Conservation (phyloP, 305 asterid genomes). For the Andrographis paniculata region DNA sequence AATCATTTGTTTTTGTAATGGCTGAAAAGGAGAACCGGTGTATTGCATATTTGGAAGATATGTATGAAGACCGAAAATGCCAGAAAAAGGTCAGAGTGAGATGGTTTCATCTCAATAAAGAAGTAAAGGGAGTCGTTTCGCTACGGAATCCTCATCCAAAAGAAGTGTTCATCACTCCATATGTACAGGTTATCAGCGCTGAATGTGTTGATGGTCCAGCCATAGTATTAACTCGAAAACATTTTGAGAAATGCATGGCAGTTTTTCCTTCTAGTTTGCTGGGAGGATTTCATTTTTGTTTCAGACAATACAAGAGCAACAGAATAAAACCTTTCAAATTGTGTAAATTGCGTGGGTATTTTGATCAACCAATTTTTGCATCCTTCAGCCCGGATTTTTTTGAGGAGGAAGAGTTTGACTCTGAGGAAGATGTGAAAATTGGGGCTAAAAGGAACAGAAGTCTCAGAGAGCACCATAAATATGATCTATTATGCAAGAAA, state of each 20-base stretch:
- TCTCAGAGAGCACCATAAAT: slow-evolving; percentile 40
- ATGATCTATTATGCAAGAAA: slow-evolving; percentile 42
- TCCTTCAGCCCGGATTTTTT: slow-evolving; percentile 89
- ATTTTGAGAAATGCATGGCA: slow-evolving; percentile 74
- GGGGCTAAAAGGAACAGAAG: slow-evolving; percentile 70
- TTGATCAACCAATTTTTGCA: slow-evolving; percentile 73
- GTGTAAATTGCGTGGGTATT: slow-evolving; percentile 74
- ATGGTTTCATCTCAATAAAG: slow-evolving; percentile 91
- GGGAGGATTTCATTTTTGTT: slow-evolving; percentile 76
- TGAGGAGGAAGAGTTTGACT: slow-evolving; percentile 70
- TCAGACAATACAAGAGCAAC: slow-evolving; percentile 72
- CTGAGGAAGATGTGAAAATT: slow-evolving; percentile 68
- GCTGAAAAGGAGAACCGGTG: slow-evolving; percentile 84
- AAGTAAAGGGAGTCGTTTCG: slow-evolving; percentile 69
- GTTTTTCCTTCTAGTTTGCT: slow-evolving; percentile 69
- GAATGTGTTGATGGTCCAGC: slow-evolving; percentile 99
- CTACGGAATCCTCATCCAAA: slow-evolving; percentile 68
- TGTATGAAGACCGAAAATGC: slow-evolving; percentile 92
- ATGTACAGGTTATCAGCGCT: slow-evolving; percentile 84
- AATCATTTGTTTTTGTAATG: slow-evolving; percentile 88
- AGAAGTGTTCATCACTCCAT: slow-evolving; percentile 90
- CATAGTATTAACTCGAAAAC: slow-evolving; percentile 69
- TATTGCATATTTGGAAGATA: slow-evolving; percentile 88
- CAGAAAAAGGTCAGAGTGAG: slow-evolving; percentile 96
- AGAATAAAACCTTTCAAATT: slow-evolving; percentile 79